These are phyloP conservation scores for Salix udensis DNA, from an alignment of 345 rosid species.

Conservation along the genomic window DNA sequence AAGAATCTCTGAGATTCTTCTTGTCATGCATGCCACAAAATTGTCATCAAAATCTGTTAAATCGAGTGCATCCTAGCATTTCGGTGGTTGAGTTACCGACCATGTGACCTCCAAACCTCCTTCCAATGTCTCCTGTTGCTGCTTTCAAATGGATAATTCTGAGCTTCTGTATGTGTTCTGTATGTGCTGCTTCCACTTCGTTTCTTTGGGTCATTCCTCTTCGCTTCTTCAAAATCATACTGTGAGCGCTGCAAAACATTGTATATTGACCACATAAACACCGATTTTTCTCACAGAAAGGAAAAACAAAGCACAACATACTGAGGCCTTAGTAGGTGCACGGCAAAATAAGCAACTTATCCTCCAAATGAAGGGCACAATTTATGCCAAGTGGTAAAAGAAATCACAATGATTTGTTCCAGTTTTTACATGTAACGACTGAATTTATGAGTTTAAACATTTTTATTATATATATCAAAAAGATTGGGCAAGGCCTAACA, in stretches of 20 bases:
- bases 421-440: neutral
- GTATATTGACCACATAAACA: neutral
- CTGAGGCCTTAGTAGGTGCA: neutral
- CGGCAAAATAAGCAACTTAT: neutral
- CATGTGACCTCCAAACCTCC: constrained; percentile 22
- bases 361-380: neutral
- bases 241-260: constrained; percentile 53
- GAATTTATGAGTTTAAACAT: neutral
- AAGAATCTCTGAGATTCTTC: neutral
- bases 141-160: constrained; percentile 46
- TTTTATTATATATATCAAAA: neutral
- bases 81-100: neutral
- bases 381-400: neutral
- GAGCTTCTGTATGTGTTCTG: constrained; percentile 44
- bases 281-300: neutral
- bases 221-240: constrained; percentile 86
- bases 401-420: neutral
- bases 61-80: neutral
- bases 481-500: neutral
- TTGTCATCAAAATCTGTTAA: neutral
- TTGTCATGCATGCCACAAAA: neutral
- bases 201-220: constrained; percentile 56
- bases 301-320: neutral
- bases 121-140: constrained; percentile 25
- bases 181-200: constrained; percentile 46